Percentiles rank a stretch among this genome's conserved stretches.
These are phyloP conservation scores for Citrus medica DNA, from an alignment of 345 rosid species.

Conservation along the genomic window DNA sequence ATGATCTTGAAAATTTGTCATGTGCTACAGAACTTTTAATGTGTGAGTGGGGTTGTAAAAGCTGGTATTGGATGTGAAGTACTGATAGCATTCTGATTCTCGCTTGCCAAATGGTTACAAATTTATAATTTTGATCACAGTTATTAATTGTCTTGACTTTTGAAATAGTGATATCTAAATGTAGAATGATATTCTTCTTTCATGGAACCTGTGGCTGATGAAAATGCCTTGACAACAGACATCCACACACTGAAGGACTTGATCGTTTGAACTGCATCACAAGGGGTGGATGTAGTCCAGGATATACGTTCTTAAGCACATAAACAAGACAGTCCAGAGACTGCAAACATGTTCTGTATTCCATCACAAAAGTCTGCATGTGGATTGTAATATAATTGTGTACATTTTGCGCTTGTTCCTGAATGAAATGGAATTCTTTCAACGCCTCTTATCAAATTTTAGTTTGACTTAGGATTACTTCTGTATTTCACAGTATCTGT, in stretches of 20 bases:
- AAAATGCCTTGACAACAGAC: neutral
- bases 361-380: neutral
- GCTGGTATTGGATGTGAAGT: neutral
- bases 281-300: neutral
- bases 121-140: neutral
- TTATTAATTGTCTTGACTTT: neutral
- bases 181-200: neutral
- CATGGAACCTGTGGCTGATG: neutral
- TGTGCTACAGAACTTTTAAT: neutral
- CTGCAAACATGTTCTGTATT: neutral
- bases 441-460: neutral
- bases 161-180: neutral
- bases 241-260: neutral
- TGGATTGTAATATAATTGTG: neutral
- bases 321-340: neutral
- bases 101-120: neutral
- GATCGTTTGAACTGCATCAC: neutral
- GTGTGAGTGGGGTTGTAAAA: neutral
- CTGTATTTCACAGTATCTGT: neutral
- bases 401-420: neutral
- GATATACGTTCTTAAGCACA: neutral
- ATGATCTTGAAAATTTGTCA: neutral
- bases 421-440: neutral
- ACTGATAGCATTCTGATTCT: neutral
- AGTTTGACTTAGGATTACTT: slow-evolving; percentile 1